These are phyloP conservation scores for Papiliotrema flavescens DNA, from an alignment of 1,284 basidiomycete genomes.

Conservation along the genomic window DNA sequence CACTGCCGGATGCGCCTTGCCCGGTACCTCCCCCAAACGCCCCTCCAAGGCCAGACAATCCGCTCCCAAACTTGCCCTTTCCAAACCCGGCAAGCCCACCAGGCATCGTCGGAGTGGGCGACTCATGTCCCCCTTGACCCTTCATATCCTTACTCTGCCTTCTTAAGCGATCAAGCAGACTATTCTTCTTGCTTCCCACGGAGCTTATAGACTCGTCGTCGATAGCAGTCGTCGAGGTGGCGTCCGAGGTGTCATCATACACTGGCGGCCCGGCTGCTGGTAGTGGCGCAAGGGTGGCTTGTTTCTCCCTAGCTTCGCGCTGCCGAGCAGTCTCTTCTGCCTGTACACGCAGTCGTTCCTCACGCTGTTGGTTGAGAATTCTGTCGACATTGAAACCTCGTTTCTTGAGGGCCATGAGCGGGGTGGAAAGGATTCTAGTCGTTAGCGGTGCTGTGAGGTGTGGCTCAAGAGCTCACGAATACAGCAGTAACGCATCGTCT, in stretches of 20 bases:
- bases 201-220: neutral
- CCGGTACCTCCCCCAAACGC: neutral
- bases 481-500: slow-evolving; percentile 80
- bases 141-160: neutral
- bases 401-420: slow-evolving; percentile 74
- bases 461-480: slow-evolving; percentile 55
- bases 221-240: neutral
- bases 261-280: neutral
- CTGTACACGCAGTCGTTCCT: slow-evolving; percentile 62
- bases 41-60: neutral
- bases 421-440: slow-evolving; percentile 72
- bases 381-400: slow-evolving; percentile 70
- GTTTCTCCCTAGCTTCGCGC: slow-evolving; percentile 34
- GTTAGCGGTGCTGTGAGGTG: neutral
- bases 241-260: neutral
- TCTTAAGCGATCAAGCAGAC: slow-evolving; percentile 3
- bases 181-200: neutral
- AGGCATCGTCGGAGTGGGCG: neutral
- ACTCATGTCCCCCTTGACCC: neutral
- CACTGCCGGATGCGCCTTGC: neutral
- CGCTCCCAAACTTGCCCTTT: neutral
- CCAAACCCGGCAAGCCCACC: neutral
- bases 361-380: slow-evolving; percentile 79
- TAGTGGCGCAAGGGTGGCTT: neutral
- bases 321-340: slow-evolving; percentile 30